Conservation (phyloP, 306 rosid species). For the Dryas octopetala region DNA sequence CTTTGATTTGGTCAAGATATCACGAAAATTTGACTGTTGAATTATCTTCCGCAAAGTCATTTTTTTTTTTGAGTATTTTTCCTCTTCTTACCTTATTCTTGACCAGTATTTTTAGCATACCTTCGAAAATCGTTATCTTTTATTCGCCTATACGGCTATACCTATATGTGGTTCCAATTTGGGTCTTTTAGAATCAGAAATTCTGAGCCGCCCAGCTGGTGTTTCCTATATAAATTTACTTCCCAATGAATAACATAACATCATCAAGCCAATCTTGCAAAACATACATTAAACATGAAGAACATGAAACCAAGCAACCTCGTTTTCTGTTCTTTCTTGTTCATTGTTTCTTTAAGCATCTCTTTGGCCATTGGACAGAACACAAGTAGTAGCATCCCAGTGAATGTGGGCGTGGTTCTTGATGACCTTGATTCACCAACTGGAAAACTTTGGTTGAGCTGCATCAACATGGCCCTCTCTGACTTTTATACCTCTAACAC, state of each 20-base stretch:
- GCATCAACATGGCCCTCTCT: constrained; percentile 29
- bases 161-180: not conserved
- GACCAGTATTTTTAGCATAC: no score
- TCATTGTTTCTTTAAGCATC: not conserved
- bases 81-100: no score
- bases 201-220: not conserved
- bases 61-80: no score
- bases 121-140: no score
- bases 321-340: not conserved
- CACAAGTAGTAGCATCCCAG: not conserved
- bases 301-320: not conserved
- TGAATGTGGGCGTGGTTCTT: constrained; percentile 32
- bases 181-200: not conserved
- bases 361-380: constrained; percentile 6
- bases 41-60: no score
- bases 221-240: no score
- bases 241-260: not conserved
- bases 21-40: no score
- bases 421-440: constrained; percentile 16
- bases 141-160: no score
- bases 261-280: not conserved
- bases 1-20: constrained; percentile 10
- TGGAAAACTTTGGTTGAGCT: constrained; percentile 28
- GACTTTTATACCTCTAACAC: constrained; percentile 24
- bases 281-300: not conserved